Base-by-base conservation (phyloP, 306 rosid genomes). In the Erythrophleum fordii region DNA sequence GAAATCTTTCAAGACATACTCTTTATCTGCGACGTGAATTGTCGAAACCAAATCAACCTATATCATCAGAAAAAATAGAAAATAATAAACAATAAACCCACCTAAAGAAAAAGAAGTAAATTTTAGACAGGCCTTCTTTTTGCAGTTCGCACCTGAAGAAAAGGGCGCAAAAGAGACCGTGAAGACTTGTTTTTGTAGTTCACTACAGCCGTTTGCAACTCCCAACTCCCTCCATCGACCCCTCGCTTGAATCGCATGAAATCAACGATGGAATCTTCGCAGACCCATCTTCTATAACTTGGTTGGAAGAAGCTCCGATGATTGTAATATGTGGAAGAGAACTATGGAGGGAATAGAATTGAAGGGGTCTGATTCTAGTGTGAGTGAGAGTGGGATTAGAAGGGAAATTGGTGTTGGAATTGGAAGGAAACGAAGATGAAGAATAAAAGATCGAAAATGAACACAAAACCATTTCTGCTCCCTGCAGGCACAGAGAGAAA, bases 31-130 rank as follows among this genome's bases (percentile, higher is more conserved):
- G 45, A 94, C 92, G 77, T 94, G 98, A 91, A 94, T 92, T 37
- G 98, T 94, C 3, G 98, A 92, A 77, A 94, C 92, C 98, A 94
- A 87, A 88, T 94, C 98, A 79, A 94, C 98, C 98, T 94, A 81
- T 80, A 90, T 51, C 35, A 84, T 25, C 83, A 80, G 34, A 83
- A 25, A 59, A 44, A 44, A 37, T 42, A 79, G n/a, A 78, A 45
- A 29, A 71, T 11, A 20, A 80, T 17, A 82, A 41, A 17, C 69
- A 70, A 66, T 51, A 64, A 53, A 58, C 62, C 79, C 34, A n/a
- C n/a, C 37, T 67, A 64, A 20, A 45, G 51, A 74, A 73, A 37
- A 81, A 84, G 80, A 45, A 37, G 14, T 3, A 2, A 66, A 77
- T 81, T 73, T 23, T 73, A 49, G 25, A 22, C 6, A 4, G 84